These are phyloP conservation scores for Xylariaceae sp. DNA, from an alignment of 2,329 filamentous ascomycete genomes.

Conservation along the genomic window DNA sequence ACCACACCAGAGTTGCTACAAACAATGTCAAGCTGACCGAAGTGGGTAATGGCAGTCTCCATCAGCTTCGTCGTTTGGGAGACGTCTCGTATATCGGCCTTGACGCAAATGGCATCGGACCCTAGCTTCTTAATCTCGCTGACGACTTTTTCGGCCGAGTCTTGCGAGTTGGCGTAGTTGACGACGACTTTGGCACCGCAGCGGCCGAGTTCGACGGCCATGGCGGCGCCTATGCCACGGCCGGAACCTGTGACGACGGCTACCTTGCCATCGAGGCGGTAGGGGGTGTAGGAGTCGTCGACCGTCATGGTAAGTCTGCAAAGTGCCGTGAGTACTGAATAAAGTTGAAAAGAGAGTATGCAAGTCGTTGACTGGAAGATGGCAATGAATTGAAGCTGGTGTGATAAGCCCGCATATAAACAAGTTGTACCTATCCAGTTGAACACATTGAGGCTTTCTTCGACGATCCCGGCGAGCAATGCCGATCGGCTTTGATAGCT, in stretches of 20 bases:
- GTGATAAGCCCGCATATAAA: too few species aligned
- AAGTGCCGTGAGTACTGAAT: not conserved
- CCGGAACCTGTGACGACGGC: constrained; percentile 35
- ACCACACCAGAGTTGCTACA: constrained; percentile 61
- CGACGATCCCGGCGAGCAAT: too few species aligned
- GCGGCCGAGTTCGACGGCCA: constrained; percentile 46
- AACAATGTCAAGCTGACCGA: constrained; percentile 60
- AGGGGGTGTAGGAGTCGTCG: constrained; percentile 8
- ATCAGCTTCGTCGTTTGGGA: constrained; percentile 32
- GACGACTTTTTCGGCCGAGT: constrained; percentile 23
- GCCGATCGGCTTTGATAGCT: too few species aligned
- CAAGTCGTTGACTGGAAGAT: too few species aligned
- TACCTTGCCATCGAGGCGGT: constrained; percentile 16
- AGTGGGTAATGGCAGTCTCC: constrained; percentile 53
- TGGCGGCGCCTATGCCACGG: constrained; percentile 61
- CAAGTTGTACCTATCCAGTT: too few species aligned
- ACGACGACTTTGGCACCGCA: constrained; percentile 35
- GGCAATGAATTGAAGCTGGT: too few species aligned
- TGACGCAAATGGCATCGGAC: constrained; percentile 24
- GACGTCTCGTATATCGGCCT: constrained; percentile 34
- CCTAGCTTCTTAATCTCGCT: constrained; percentile 23
- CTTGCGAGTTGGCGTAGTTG: constrained; percentile 26
- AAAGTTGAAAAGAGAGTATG: not conserved
- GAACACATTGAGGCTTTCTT: too few species aligned
- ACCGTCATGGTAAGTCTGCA: not conserved